Evolutionary conservation across 768 basidiomycete genomes (phyloP).

Genomic region (Psilocybe cubensis): DNA sequence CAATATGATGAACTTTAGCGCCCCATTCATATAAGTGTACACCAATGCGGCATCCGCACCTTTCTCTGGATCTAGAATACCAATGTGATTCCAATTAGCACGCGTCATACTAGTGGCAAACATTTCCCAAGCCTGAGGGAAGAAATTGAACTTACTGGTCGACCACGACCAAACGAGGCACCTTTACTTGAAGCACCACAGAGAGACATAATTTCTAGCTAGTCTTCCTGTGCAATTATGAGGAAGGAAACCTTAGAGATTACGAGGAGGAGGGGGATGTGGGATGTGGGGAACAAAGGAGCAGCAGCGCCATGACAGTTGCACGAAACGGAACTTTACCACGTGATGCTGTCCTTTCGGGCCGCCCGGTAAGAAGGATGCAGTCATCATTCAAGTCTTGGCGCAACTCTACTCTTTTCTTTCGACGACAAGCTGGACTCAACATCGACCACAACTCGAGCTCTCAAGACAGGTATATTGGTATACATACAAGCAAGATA

Average conservation of each 20-base stretch:
- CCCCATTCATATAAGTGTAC: neutral
- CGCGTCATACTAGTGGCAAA: neutral
- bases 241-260: neutral
- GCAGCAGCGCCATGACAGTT: slow-evolving; percentile 8
- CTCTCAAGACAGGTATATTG: neutral
- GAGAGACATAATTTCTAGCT: slow-evolving; percentile 41
- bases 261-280: neutral
- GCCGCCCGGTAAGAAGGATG: neutral
- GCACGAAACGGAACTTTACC: slow-evolving; percentile 8
- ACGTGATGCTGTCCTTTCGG: slow-evolving; percentile 13
- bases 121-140: neutral
- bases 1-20: slow-evolving; percentile 10
- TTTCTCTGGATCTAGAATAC: slow-evolving; percentile 48
- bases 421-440: no score
- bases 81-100: slow-evolving; percentile 2
- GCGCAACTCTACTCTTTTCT: no score
- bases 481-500: neutral
- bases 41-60: slow-evolving; percentile 27
- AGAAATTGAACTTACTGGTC: slow-evolving; percentile 44
- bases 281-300: slow-evolving; percentile 8
- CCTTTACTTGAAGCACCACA: slow-evolving; percentile 58
- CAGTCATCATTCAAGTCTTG: neutral
- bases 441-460: no score
- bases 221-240: neutral
- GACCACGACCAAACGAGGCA: slow-evolving; percentile 57